Conservation (phyloP, 1,139 yeast genomes). For the Saccharomycopsis crataegensis region DNA sequence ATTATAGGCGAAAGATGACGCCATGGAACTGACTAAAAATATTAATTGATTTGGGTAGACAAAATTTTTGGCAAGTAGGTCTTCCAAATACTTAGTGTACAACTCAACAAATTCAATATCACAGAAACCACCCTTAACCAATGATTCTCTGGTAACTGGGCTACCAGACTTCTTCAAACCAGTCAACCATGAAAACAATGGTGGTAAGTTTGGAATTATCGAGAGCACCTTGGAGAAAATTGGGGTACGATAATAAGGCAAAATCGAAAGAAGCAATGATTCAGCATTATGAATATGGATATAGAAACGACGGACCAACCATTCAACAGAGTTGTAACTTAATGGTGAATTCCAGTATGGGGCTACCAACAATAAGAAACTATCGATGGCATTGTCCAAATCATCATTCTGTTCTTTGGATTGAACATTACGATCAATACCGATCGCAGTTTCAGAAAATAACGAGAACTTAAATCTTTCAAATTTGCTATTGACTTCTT, state of each 20-base stretch:
- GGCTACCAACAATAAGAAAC: constrained; percentile 57
- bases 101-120: constrained; percentile 63
- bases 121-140: constrained; percentile 59
- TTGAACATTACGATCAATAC: constrained; percentile 75
- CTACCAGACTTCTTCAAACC: constrained; percentile 61
- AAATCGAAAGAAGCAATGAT: constrained; percentile 53
- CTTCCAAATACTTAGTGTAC: constrained; percentile 52
- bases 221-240: constrained; percentile 70
- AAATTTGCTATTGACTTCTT: constrained; percentile 67
- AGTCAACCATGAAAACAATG: constrained; percentile 62
- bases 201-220: constrained; percentile 65
- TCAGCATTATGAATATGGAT: constrained; percentile 79
- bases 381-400: constrained; percentile 65
- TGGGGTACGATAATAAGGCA: constrained; percentile 72
- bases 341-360: constrained; percentile 70
- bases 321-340: constrained; percentile 78
- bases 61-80: constrained; percentile 43
- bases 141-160: constrained; percentile 59
- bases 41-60: constrained; percentile 68
- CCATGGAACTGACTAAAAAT: constrained; percentile 74
- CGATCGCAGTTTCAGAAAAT: constrained; percentile 73
- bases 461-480: constrained; percentile 59
- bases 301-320: constrained; percentile 91
- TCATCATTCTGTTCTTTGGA: constrained; percentile 67
- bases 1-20: constrained; percentile 47